Base-by-base conservation (phyloP, 768 basidiomycete genomes). In the Filobasidium wieringae region DNA sequence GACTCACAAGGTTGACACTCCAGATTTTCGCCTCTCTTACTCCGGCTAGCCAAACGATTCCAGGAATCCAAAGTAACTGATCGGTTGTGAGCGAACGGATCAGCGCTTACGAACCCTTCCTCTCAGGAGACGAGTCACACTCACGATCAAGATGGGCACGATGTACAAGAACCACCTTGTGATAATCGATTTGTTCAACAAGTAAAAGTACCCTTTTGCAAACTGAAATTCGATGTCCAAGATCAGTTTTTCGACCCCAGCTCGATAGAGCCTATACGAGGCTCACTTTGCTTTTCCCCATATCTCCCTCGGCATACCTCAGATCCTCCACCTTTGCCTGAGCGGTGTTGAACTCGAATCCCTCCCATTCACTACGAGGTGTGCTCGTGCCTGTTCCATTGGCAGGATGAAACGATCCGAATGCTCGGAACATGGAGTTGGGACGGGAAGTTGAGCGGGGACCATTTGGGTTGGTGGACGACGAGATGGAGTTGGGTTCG, bases 131-230 rank as follows among this genome's bases (percentile, higher is more conserved):
- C 85, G 86, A 1, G 85, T 60, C 27, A 84, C 62, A n/a, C 64
- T 39, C 41, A 65, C 64, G 27, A 72, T 81, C 36, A 87, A 74
- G 27, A 88, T 72, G 0, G 88, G 88, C 17, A 88, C 68, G 66
- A 91, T 87, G 75, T 73, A 77, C 33, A 89, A 61, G 22, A 82
- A 77, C 87, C 87, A 89, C 34, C 88, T 80, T 7, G 86, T 84
- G 47, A 87, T 77, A 68, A 88, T 83, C 2, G 85, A 86, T 19
- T 80, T 80, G 66, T 84, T 84, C 52, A 88, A 67, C 8, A 88
- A 78, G 72, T 84, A 88, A 62, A 84, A 77, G 74, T 88, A 88
- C 4, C 84, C 69, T 64, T 78, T 80, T 0, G 80, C 74, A 39
- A 84, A 69, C 84, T 86, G 52, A 26, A 45, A 22, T n/a, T n/a